Conservation (phyloP, 2,329 filamentous ascomycete species). For the Alternaria sp. region DNA sequence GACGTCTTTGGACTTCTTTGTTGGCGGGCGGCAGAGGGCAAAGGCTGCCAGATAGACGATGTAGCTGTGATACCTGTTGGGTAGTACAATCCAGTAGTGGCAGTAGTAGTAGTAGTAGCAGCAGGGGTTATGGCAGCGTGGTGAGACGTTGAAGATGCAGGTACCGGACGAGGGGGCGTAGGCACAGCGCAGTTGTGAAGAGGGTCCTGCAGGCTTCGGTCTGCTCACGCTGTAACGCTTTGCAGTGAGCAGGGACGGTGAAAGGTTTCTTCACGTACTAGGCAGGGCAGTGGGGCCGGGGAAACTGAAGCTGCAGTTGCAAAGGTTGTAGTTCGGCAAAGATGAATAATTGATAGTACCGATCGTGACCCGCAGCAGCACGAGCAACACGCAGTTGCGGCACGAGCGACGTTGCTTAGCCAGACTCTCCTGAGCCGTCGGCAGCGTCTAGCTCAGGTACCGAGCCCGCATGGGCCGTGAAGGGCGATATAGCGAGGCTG, state of each 20-base stretch:
- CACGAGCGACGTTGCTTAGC: constrained; percentile 35
- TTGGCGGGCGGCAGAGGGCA: constrained; percentile 26
- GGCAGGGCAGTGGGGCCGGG: constrained; percentile 41
- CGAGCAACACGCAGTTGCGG: constrained; percentile 26
- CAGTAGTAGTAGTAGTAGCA: constrained; percentile 30
- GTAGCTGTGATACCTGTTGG: constrained; percentile 40
- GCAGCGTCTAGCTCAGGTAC: constrained; percentile 41
- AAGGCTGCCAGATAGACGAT: constrained; percentile 30
- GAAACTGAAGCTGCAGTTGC: constrained; percentile 37
- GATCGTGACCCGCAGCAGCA: constrained; percentile 37
- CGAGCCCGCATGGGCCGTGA: constrained; percentile 39
- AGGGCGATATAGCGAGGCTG: constrained; percentile 40
- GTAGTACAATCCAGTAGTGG: constrained; percentile 34
- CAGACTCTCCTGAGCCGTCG: constrained; percentile 29
- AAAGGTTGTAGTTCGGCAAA: constrained; percentile 36
- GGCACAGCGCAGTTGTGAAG: constrained; percentile 31
- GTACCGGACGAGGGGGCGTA: constrained; percentile 37
- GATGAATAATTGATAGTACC: constrained; percentile 44
- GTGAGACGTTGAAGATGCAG: constrained; percentile 45
- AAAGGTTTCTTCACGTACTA: constrained; percentile 40
- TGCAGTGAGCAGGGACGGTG: constrained; percentile 32
- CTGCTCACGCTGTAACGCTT: constrained; percentile 27
- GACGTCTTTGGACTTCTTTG: constrained; percentile 30
- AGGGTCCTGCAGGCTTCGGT: constrained; percentile 28
- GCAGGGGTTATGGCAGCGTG: constrained; percentile 35